A percentile compares a stretch with the other conserved stretches of the same genome.
phyloP scores from a whole-genome alignment of 768 basidiomycete species.

The Exsudoporus frostii region DNA sequence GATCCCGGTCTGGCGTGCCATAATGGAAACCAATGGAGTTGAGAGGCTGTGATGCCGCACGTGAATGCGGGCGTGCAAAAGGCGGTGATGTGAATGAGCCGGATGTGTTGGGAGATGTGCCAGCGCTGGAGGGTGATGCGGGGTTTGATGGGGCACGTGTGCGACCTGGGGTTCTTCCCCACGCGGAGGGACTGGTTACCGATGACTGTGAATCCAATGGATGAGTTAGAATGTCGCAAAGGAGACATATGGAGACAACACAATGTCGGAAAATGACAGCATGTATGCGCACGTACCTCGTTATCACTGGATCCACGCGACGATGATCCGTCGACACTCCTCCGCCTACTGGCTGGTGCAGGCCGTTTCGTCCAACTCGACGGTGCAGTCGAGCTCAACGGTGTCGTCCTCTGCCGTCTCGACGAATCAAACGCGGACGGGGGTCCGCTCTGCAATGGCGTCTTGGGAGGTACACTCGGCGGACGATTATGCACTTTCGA shows the following conservation, averaged over 20 bases:
- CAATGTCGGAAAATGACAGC: not conserved
- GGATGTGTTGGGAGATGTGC: slow-evolving; percentile 41
- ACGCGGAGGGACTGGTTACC: slow-evolving; percentile 40
- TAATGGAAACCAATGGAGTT: slow-evolving; percentile 41
- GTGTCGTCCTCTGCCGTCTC: slow-evolving; percentile 67
- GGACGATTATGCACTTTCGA: slow-evolving; percentile 46
- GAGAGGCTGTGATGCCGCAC: slow-evolving; percentile 49
- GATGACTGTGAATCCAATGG: slow-evolving; percentile 28
- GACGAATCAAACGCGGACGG: slow-evolving; percentile 67
- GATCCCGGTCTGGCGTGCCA: slow-evolving; percentile 39
- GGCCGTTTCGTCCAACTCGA: slow-evolving; percentile 77
- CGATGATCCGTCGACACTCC: slow-evolving; percentile 63
- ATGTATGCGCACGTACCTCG: slow-evolving; percentile 48
- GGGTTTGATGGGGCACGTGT: slow-evolving; percentile 74
- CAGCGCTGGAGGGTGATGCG: slow-evolving; percentile 34
- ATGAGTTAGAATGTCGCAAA: slow-evolving; percentile 9
- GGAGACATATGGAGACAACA: not conserved
- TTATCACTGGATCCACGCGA: slow-evolving; percentile 57
- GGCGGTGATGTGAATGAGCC: slow-evolving; percentile 41
- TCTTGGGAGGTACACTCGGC: slow-evolving; percentile 56
- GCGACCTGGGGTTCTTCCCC: slow-evolving; percentile 44
- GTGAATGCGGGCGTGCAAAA: slow-evolving; percentile 63
- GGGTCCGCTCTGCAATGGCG: slow-evolving; percentile 38
- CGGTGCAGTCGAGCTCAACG: slow-evolving; percentile 55
- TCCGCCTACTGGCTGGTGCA: slow-evolving; percentile 61